Evolutionary conservation across 192 early-diverging fungal species (phyloP).

Genomic region (Phlyctochytrium planicorne): DNA sequence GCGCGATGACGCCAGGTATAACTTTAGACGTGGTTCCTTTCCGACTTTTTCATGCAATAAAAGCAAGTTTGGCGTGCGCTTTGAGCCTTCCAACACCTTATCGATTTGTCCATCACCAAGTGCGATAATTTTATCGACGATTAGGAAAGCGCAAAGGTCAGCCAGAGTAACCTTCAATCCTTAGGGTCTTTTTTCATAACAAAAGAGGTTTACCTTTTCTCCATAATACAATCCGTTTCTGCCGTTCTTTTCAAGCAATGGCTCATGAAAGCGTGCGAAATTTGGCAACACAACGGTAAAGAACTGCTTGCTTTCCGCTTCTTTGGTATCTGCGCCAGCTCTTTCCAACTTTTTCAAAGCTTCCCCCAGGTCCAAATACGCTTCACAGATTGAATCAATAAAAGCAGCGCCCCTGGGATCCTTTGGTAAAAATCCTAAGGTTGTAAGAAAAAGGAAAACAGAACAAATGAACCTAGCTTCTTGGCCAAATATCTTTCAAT

Average conservation of each 20-base stretch:
- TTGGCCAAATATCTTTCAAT: conserved; percentile 16
- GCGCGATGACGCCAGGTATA: no score
- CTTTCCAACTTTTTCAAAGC: not conserved
- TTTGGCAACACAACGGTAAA: conserved; percentile 6
- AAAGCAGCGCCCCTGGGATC: not conserved
- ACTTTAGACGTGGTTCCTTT: no score
- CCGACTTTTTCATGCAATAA: not conserved
- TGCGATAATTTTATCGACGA: not conserved
- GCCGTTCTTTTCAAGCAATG: conserved; percentile 4
- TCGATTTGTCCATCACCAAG: not conserved
- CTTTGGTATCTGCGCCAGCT: no score
- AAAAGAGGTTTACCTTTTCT: no score
- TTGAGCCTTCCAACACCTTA: not conserved
- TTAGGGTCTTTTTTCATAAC: no score
- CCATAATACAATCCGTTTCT: conserved; percentile 14
- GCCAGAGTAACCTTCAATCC: no score
- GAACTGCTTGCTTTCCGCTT: not conserved
- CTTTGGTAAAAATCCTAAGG: conserved; percentile 2
- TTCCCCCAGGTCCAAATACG: not conserved
- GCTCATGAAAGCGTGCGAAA: conserved; percentile 4
- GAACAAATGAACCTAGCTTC: conserved; percentile 4
- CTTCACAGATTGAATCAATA: not conserved
- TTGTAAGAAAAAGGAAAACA: not conserved
- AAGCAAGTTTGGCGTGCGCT: not conserved
- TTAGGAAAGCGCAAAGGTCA: not conserved